Evolutionary conservation across 192 early-diverging fungal genomes (phyloP).

Genomic region (Dimargaris xerosporica): DNA sequence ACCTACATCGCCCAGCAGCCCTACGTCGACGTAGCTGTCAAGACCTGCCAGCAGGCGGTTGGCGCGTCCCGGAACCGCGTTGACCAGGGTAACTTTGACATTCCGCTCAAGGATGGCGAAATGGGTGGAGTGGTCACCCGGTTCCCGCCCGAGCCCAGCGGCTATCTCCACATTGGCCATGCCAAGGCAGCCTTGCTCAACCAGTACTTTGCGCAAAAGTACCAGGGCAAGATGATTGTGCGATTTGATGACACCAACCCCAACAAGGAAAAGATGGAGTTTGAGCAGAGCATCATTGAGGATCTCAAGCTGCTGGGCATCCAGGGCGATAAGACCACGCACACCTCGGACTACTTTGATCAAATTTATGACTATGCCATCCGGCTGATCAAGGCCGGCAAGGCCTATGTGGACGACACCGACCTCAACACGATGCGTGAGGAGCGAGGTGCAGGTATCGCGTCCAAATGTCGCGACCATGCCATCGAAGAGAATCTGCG

Average conservation of each 20-base stretch:
- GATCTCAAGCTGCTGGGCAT: slow-evolving; percentile 85
- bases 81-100: slow-evolving; percentile 90
- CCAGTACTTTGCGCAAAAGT: slow-evolving; percentile 83
- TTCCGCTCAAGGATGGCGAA: slow-evolving; percentile 64
- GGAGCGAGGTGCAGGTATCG: slow-evolving; percentile 69
- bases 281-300: slow-evolving; percentile 88
- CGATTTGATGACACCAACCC: slow-evolving; percentile 99
- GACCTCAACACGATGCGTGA: slow-evolving; percentile 73
- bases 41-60: neutral
- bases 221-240: slow-evolving; percentile 85
- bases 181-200: slow-evolving; percentile 97
- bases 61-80: slow-evolving; percentile 17
- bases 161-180: slow-evolving; percentile 99
- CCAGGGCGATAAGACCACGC: slow-evolving; percentile 51
- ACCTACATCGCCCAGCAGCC: slow-evolving; percentile 45
- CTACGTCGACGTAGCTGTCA: slow-evolving; percentile 31
- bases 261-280: slow-evolving; percentile 90
- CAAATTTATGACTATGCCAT: slow-evolving; percentile 70
- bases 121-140: slow-evolving; percentile 87
- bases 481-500: slow-evolving; percentile 82
- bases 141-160: slow-evolving; percentile 97
- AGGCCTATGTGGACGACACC: slow-evolving; percentile 91
- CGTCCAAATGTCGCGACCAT: slow-evolving; percentile 65
- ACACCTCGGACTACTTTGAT: slow-evolving; percentile 93
- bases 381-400: slow-evolving; percentile 67